Conservation (phyloP, 805 yeast genomes). For the Kluyveromyces starmeri region DNA sequence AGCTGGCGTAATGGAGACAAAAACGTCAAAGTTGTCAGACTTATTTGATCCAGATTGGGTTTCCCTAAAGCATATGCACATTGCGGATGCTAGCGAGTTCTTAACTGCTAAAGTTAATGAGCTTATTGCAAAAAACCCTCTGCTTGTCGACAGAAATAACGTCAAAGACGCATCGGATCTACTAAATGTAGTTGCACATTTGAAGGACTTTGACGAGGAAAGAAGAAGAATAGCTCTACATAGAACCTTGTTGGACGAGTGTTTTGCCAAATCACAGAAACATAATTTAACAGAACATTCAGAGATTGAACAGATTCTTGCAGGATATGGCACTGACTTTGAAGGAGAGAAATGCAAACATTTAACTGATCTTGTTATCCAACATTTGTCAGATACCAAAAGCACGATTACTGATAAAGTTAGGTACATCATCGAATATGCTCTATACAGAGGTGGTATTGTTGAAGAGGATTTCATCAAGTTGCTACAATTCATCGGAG, state of each 20-base stretch:
- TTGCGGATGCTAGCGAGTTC: slow-evolving; percentile 61
- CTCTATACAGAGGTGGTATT: slow-evolving; percentile 74
- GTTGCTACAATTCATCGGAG: slow-evolving; percentile 47
- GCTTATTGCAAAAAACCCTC: slow-evolving; percentile 62
- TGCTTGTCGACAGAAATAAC: slow-evolving; percentile 58
- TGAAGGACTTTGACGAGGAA: slow-evolving; percentile 59
- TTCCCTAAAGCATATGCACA: slow-evolving; percentile 61
- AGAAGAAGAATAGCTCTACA: slow-evolving; percentile 53
- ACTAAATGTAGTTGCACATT: slow-evolving; percentile 63
- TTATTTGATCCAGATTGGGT: slow-evolving; percentile 60
- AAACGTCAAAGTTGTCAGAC: slow-evolving; percentile 44
- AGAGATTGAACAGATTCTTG: slow-evolving; percentile 76
- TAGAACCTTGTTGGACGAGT: slow-evolving; percentile 53
- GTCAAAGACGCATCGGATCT: slow-evolving; percentile 63
- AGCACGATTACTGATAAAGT: slow-evolving; percentile 58
- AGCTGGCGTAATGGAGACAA: slow-evolving; percentile 34
- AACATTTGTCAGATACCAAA: slow-evolving; percentile 39
- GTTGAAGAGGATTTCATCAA: slow-evolving; percentile 65
- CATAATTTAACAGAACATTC: slow-evolving; percentile 62
- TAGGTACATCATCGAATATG: slow-evolving; percentile 65
- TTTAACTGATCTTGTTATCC: slow-evolving; percentile 54
- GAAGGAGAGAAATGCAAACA: slow-evolving; percentile 56
- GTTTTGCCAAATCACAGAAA: slow-evolving; percentile 50
- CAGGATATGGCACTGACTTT: slow-evolving; percentile 60
- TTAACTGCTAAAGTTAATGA: slow-evolving; percentile 52